These are phyloP conservation scores for Nigrograna mackinnonii DNA, from an alignment of 2,329 filamentous ascomycete species.

Conservation along the genomic window DNA sequence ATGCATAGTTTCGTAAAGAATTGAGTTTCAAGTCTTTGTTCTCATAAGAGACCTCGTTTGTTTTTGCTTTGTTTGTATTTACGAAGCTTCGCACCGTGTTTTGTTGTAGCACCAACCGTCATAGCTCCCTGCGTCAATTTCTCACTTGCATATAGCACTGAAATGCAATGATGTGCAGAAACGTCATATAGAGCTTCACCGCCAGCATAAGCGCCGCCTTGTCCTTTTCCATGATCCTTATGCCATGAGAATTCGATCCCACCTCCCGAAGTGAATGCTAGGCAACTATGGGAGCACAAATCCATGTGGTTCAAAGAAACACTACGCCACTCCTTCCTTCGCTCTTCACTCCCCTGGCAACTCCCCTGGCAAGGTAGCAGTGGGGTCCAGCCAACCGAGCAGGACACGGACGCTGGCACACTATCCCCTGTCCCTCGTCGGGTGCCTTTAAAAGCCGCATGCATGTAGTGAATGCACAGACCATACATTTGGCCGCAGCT, in stretches of 20 bases:
- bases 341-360: neutral
- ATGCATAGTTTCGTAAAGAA: no score
- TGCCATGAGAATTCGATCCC: neutral
- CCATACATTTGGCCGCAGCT: neutral
- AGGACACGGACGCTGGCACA: neutral
- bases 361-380: no score
- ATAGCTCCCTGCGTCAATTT: neutral
- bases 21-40: no score
- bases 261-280: no score
- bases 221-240: neutral
- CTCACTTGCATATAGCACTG: constrained; percentile 5
- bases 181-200: no score
- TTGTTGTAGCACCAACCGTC: neutral
- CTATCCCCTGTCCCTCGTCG: neutral
- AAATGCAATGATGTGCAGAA: neutral
- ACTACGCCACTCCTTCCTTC: neutral
- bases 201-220: no score
- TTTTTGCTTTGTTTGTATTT: neutral
- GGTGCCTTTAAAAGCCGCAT: neutral
- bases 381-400: no score
- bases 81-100: neutral
- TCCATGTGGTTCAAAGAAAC: constrained; percentile 2
- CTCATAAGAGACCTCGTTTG: no score
- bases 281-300: neutral
- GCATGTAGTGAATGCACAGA: neutral